These are phyloP conservation scores for Chlamydomonas asymmetrica DNA, from an alignment of 139 green algal species.

Conservation along the genomic window DNA sequence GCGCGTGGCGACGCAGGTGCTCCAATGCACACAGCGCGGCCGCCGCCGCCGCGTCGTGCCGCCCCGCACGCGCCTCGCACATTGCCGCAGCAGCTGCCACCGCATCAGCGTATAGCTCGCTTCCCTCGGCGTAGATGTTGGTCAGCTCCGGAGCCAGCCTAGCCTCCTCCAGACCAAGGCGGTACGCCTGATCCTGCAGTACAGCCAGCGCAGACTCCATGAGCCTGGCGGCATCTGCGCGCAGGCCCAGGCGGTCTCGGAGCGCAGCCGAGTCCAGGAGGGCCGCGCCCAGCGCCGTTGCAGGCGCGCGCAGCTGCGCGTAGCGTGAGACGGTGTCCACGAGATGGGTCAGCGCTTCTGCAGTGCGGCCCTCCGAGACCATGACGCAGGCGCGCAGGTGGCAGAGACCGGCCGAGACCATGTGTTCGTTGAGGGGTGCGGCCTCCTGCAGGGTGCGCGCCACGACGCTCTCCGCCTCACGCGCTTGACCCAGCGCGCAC, in stretches of 20 bases:
- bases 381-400: conserved; percentile 15
- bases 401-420: conserved; percentile 1
- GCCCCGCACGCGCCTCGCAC: neutral
- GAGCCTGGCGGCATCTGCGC: conserved; percentile 15
- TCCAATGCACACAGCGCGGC: conserved; percentile 2
- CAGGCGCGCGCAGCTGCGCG: conserved; percentile 13
- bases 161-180: conserved; percentile 35
- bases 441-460: conserved; percentile 3
- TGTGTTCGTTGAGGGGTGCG: neutral
- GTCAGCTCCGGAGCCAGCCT: conserved; percentile 33
- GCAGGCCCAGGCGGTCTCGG: conserved; percentile 33
- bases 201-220: conserved; percentile 1
- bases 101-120: conserved; percentile 19
- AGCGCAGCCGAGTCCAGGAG: conserved; percentile 30
- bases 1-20: conserved; percentile 37
- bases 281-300: conserved; percentile 9
- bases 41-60: conserved; percentile 8
- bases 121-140: conserved; percentile 44
- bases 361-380: conserved; percentile 13
- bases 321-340: conserved; percentile 13
- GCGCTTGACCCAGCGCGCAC: conserved; percentile 26
- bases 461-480: conserved; percentile 8
- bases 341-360: conserved; percentile 29
- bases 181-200: neutral
- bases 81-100: conserved; percentile 7